Base-by-base conservation (phyloP, 2,329 filamentous ascomycete genomes). In the Aureobasidium sp. region DNA sequence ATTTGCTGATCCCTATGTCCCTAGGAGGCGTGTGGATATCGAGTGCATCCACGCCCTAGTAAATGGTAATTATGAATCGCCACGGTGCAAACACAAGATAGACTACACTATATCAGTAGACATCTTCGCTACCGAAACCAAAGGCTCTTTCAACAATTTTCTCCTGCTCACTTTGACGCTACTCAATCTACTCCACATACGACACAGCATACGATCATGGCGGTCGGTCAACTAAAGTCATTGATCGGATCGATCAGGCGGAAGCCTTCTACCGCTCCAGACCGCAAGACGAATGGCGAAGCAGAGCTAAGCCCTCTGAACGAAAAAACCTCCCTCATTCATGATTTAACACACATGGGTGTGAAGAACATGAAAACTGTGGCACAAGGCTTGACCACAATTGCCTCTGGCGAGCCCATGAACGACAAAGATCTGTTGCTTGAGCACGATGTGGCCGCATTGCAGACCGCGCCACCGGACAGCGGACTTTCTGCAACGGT, bases 401-500 rank as follows among this genome's bases (percentile, higher is more conserved):
- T 79, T 40, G 75, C 75, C 2, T 72, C 74, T 19, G 77, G 77
- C n/a, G 72, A 77, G 46, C 76, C 77, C 6, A 60, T 79, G 61
- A 70, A 79, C 63, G 77, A 79, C 65, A 79, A 78, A 65, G 69
- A 78, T 33, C 67, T 76, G 5, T 60, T 79, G 60, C 73, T 80
- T 21, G 80, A 82, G 64, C 69, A 81, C 69, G 79, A 78, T 19
- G 78, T 82, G 1, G 68, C 75, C 13, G 79, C 81, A 76, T 73
- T 82, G 21, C 79, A 81, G 63, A 69, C 71, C 1, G 68, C 81
- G n/a, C 79, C 79, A 9, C 63, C 70, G 15, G 78, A 80, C 68
- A 81, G 78, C 64, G 74, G 77, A 13, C 69, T 81, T n/a, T 74
- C 75, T 53, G 67, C 73, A 43, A 75, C 71, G n/a, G 71, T 79